These are phyloP conservation scores for Dactylellina haptotyla DNA, from an alignment of 2,329 filamentous ascomycete species.

Conservation along the genomic window DNA sequence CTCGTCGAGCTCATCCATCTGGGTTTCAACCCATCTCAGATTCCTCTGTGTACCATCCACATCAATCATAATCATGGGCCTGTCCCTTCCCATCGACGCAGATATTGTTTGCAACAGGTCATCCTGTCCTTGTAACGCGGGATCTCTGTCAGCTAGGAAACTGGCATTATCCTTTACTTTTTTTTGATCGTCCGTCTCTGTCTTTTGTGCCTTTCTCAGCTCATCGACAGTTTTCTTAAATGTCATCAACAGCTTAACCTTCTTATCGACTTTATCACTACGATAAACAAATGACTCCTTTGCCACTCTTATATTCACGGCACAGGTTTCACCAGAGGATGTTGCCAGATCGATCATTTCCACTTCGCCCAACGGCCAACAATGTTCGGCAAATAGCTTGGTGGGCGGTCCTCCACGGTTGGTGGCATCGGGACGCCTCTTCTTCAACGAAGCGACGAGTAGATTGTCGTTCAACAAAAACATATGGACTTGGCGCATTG, in stretches of 20 bases:
- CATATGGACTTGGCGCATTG: slow-evolving; percentile 85
- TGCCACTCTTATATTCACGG: slow-evolving; percentile 88
- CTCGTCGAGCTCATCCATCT: slow-evolving; percentile 96
- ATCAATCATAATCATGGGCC: slow-evolving; percentile 81
- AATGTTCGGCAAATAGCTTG: slow-evolving; percentile 91
- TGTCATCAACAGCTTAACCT: slow-evolving; percentile 81
- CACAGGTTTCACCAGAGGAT: slow-evolving; percentile 75
- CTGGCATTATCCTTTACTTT: slow-evolving; percentile 86
- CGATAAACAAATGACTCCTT: slow-evolving; percentile 94
- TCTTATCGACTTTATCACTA: slow-evolving; percentile 86
- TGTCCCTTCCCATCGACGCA: slow-evolving; percentile 74
- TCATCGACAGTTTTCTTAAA: slow-evolving; percentile 94
- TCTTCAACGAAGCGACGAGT: slow-evolving; percentile 89
- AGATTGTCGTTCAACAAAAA: slow-evolving; percentile 95
- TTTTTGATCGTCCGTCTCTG: slow-evolving; percentile 86
- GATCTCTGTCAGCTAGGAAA: slow-evolving; percentile 82
- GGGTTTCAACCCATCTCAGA: slow-evolving; percentile 91
- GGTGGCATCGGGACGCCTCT: slow-evolving; percentile 80
- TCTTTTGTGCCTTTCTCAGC: slow-evolving; percentile 82
- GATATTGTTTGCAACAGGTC: slow-evolving; percentile 82
- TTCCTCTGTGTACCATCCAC: slow-evolving; percentile 97
- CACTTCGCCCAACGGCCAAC: slow-evolving; percentile 92
- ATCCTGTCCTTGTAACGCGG: slow-evolving; percentile 78
- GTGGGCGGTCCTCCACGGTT: slow-evolving; percentile 68
- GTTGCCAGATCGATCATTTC: slow-evolving; percentile 82